Conservation (phyloP, 345 rosid species). For the Eucalyptus globulus region DNA sequence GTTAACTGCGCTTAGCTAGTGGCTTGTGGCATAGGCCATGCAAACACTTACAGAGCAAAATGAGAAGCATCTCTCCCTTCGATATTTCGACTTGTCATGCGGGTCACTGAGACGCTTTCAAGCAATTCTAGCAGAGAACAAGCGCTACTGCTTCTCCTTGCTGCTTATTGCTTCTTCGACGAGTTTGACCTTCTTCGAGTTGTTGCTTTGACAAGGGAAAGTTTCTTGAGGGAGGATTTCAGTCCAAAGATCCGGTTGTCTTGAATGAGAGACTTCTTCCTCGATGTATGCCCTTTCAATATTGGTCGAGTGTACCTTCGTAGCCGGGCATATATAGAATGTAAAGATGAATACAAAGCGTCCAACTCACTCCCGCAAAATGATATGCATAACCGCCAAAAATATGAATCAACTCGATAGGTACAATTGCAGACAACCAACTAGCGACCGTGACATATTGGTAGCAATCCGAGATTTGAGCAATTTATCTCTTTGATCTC, state of each 20-base stretch:
- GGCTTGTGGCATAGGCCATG: neutral
- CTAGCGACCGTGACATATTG: neutral
- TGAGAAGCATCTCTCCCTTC: neutral
- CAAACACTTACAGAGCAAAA: neutral
- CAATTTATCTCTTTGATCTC: neutral
- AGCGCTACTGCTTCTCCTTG: constrained; percentile 20
- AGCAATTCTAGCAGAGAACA: neutral
- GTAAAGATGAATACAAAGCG: constrained; percentile 56
- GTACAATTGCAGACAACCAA: neutral
- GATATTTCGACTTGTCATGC: neutral
- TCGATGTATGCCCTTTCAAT: constrained; percentile 17
- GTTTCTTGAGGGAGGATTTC: constrained; percentile 55
- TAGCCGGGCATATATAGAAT: constrained; percentile 54
- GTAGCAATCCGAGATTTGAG: neutral
- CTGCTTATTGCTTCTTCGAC: constrained; percentile 52
- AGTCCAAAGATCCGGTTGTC: constrained; percentile 56
- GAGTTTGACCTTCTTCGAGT: constrained; percentile 50
- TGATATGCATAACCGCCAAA: constrained; percentile 23
- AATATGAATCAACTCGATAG: neutral
- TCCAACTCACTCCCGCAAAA: constrained; percentile 49
- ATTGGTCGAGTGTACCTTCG: constrained; percentile 33
- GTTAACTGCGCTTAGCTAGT: neutral
- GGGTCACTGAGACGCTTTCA: neutral
- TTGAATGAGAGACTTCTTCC: constrained; percentile 15
- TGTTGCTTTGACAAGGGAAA: constrained; percentile 66